Base-by-base conservation (phyloP, 306 rosid genomes). In the Prunus mume region DNA sequence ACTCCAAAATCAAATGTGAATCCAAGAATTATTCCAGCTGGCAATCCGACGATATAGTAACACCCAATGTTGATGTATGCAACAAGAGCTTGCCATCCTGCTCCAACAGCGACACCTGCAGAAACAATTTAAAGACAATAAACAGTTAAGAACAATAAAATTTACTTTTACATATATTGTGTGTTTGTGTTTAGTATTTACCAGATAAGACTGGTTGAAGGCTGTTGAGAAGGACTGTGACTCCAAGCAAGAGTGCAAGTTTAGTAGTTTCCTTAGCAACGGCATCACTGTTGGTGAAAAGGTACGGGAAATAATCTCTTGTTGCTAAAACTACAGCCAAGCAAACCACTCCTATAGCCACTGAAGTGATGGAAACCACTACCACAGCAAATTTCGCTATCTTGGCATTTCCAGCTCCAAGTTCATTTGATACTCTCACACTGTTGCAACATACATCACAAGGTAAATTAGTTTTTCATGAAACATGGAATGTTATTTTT, bases 381-480 rank as follows among this genome's bases (percentile, higher is more conserved):
- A 72, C 5, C 79, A 93, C 97, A 11, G 96, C 20, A 20, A 90
- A 85, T 57, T 80, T 93, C 3, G 97, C 97, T 2, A 87, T 60
- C 14, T 2, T 20, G 45, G 81, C 80, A 76, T 93, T 62, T 27
- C 96, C 96, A 22, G 88, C 88, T 19, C 97, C 96, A 47, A 93
- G 97, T 81, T 93, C 97, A 72, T 90, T 90, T 61, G 97, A 90
- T 19, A 93, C 93, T 81, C 97, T 89, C 82, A 93, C 96, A 77
- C 97, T 93, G 86, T 85, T 63, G 67, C 77, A 32, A 50, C 25
- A 73, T 38, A 72, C 71, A 7, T 22, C 11, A 68, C 47, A 34
- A 34, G 0, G 49, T 32, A 1, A 18, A 5, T 19, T 4, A 20
- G 34, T 18, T 19, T 12, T 38, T 38, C 43, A 38, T 38, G 43